These are phyloP conservation scores for Globisporangium splendens DNA, from an alignment of 352 stramenopile species.

Conservation along the genomic window DNA sequence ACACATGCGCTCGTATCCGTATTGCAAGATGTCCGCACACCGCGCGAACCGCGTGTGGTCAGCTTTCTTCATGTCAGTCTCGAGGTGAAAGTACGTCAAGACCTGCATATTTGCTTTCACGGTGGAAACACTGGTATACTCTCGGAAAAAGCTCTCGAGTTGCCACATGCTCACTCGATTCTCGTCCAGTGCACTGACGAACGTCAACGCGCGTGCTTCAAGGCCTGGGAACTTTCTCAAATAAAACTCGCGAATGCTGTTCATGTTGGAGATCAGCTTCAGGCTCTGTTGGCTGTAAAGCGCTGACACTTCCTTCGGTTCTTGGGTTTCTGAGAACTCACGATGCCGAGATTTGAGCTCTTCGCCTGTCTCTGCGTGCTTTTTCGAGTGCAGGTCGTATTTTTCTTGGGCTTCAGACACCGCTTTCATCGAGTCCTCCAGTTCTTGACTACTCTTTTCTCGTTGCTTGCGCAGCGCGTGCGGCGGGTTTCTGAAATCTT, in stretches of 20 bases:
- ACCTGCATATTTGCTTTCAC: slow-evolving; percentile 55
- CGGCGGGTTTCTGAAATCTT: slow-evolving; percentile 64
- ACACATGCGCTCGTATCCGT: slow-evolving; percentile 51
- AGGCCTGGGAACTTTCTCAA: slow-evolving; percentile 61
- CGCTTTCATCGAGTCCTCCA: slow-evolving; percentile 25
- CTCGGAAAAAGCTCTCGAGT: slow-evolving; percentile 59
- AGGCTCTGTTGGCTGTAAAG: slow-evolving; percentile 45
- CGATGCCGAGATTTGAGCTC: slow-evolving; percentile 20
- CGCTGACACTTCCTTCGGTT: slow-evolving; percentile 52
- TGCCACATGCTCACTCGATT: slow-evolving; percentile 55
- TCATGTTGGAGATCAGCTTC: slow-evolving; percentile 31
- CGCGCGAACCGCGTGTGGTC: slow-evolving; percentile 38
- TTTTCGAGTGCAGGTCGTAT: slow-evolving; percentile 10
- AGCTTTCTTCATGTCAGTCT: slow-evolving; percentile 47
- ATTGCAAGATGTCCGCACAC: slow-evolving; percentile 56
- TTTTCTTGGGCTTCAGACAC: slow-evolving; percentile 17
- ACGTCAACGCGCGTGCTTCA: slow-evolving; percentile 53
- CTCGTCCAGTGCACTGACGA: slow-evolving; percentile 43
- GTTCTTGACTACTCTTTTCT: slow-evolving; percentile 21
- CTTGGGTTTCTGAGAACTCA: slow-evolving; percentile 21
- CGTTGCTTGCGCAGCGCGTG: slow-evolving; percentile 40
- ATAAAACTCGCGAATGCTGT: slow-evolving; percentile 53
- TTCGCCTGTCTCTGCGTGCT: slow-evolving; percentile 9
- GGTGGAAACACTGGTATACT: slow-evolving; percentile 44
- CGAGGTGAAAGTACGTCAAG: slow-evolving; percentile 47